phyloP scores from a whole-genome alignment of 345 rosid genomes.

The Eucalyptus cloeziana region DNA sequence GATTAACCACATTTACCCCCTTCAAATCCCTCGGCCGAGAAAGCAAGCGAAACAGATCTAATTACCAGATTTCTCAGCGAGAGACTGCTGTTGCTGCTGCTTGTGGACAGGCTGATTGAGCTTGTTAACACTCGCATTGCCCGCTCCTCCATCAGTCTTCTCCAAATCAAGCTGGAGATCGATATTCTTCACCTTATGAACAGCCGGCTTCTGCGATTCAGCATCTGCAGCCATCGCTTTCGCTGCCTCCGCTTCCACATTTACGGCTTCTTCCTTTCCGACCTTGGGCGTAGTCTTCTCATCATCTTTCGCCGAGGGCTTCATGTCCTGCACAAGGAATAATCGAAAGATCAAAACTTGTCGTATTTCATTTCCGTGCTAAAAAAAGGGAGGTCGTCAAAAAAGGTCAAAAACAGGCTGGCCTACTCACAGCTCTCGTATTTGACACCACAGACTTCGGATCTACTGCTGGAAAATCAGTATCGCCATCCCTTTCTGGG shows the following conservation, averaged over 20 bases:
- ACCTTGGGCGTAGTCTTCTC: slow-evolving; percentile 15
- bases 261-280: slow-evolving; percentile 15
- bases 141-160: slow-evolving; percentile 46
- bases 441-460: slow-evolving; percentile 43
- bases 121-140: slow-evolving; percentile 10
- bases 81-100: slow-evolving; percentile 6
- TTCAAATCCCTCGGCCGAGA: neutral
- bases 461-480: slow-evolving; percentile 49
- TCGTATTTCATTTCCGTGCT: neutral
- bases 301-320: slow-evolving; percentile 35
- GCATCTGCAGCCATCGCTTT: slow-evolving; percentile 21
- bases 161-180: slow-evolving; percentile 79
- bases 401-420: neutral
- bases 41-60: neutral
- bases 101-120: slow-evolving; percentile 36
- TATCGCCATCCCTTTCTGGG: slow-evolving; percentile 68
- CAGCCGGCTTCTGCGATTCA: slow-evolving; percentile 33
- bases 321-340: slow-evolving; percentile 32
- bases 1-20: neutral
- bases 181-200: slow-evolving; percentile 31
- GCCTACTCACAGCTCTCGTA: slow-evolving; percentile 60
- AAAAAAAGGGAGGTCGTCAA: neutral
- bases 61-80: slow-evolving; percentile 49
- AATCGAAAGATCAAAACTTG: neutral
- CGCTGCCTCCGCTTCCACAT: slow-evolving; percentile 34